A percentile compares a stretch with the other conserved stretches of the same genome.
phyloP scores from a whole-genome alignment of 2,329 filamentous ascomycete genomes.

The Stachybotrys echinatus region DNA sequence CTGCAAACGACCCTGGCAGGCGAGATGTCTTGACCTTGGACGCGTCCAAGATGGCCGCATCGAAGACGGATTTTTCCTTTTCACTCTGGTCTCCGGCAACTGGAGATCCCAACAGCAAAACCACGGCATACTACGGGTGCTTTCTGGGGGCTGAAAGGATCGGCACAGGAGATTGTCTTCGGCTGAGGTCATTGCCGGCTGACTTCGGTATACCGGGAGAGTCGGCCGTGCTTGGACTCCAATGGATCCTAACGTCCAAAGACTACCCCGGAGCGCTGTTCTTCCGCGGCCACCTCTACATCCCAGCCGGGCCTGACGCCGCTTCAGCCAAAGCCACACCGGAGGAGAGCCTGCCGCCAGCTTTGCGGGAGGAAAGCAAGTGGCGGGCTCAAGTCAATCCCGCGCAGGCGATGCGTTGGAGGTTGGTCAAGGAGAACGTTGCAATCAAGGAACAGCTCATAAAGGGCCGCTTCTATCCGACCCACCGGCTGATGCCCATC shows the following conservation, averaged over 20 bases:
- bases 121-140: slow-evolving; percentile 36
- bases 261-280: slow-evolving; percentile 29
- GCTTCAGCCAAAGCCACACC: slow-evolving; percentile 20
- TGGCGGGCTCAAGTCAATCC: slow-evolving; percentile 32
- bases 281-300: slow-evolving; percentile 36
- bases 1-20: slow-evolving; percentile 27
- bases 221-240: slow-evolving; percentile 30
- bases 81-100: slow-evolving; percentile 38
- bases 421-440: slow-evolving; percentile 38
- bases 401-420: slow-evolving; percentile 29
- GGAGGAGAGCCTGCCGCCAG: slow-evolving; percentile 34
- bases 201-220: slow-evolving; percentile 27
- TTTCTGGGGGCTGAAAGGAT: slow-evolving; percentile 48
- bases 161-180: slow-evolving; percentile 41
- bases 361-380: slow-evolving; percentile 31
- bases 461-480: slow-evolving; percentile 54
- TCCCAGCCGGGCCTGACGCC: slow-evolving; percentile 22
- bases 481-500: slow-evolving; percentile 45
- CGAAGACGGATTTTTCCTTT: slow-evolving; percentile 42
- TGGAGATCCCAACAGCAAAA: slow-evolving; percentile 24
- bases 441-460: slow-evolving; percentile 42
- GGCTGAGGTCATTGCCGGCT: slow-evolving; percentile 34
- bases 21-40: slow-evolving; percentile 39
- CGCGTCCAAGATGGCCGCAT: slow-evolving; percentile 46
- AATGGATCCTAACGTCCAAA: slow-evolving; percentile 31